A percentile compares a stretch with the other conserved stretches of the same genome.
Conservation (phyloP, 345 rosid genomes). For the Eucalyptus regnans region DNA sequence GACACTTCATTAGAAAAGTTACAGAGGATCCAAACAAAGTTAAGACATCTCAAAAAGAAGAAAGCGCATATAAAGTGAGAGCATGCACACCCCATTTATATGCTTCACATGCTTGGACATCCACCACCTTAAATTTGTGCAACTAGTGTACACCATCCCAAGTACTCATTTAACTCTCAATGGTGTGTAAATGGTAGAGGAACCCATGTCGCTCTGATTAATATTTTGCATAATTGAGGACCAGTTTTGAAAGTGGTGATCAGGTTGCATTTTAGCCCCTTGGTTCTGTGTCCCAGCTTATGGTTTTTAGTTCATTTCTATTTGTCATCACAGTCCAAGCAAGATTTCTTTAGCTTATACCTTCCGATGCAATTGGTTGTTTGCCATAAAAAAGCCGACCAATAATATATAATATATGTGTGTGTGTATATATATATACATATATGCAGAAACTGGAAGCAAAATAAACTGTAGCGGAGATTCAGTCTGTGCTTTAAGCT, state of each 20-base stretch:
- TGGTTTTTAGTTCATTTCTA: background rate
- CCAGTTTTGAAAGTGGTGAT: background rate
- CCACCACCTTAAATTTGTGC: background rate
- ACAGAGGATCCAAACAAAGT: background rate
- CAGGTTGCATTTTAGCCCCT: background rate
- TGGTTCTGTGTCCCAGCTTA: background rate
- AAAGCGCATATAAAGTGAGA: background rate
- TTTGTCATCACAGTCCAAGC: background rate
- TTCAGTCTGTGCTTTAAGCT: background rate
- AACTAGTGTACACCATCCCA: background rate
- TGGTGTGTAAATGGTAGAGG: background rate
- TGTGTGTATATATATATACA: background rate
- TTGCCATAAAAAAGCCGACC: background rate
- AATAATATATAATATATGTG: background rate
- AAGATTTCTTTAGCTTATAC: background rate
- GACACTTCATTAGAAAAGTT: background rate
- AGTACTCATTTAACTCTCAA: background rate
- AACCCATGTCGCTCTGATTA: background rate
- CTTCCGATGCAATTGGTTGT: background rate
- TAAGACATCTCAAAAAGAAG: background rate
- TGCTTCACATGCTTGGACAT: background rate
- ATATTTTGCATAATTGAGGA: background rate
- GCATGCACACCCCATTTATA: background rate
- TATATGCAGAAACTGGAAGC: background rate
- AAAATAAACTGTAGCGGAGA: background rate